These are phyloP conservation scores for Zostera marina DNA, from an alignment of 116 monocot genomes.

Conservation along the genomic window DNA sequence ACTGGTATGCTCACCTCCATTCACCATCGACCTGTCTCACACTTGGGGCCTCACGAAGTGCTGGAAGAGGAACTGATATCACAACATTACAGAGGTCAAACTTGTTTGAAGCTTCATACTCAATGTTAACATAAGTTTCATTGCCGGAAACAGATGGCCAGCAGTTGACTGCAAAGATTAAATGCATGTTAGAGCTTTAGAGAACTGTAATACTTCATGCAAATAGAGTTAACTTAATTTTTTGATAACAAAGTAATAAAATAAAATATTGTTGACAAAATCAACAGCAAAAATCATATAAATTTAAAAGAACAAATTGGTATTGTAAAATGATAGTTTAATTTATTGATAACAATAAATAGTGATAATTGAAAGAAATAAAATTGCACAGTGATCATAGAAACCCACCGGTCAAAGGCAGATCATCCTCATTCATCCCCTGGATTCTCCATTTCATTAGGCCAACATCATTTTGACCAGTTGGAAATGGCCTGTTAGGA, in stretches of 20 bases:
- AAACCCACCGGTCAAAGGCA: constrained; percentile 60
- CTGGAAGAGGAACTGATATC: constrained; percentile 83
- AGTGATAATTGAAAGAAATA: too few species aligned
- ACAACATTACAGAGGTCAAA: constrained; percentile 88
- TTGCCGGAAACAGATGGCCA: constrained; percentile 93
- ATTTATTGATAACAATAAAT: too few species aligned
- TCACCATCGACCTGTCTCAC: constrained; percentile 92
- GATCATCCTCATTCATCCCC: constrained; percentile 58
- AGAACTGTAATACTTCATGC: neutral
- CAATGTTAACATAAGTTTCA: constrained; percentile 93
- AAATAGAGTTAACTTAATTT: neutral
- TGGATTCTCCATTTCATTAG: constrained; percentile 98
- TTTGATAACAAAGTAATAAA: too few species aligned
- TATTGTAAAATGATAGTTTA: too few species aligned
- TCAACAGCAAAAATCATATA: too few species aligned
- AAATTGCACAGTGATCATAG: neutral
- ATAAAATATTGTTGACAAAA: too few species aligned
- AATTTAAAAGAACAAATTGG: too few species aligned
- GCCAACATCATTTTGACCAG: constrained; percentile 82
- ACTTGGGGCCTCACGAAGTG: constrained; percentile 66
- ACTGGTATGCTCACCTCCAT: constrained; percentile 48
- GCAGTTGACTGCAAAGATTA: constrained; percentile 58
- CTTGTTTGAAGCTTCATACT: constrained; percentile 76
- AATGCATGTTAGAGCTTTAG: neutral
- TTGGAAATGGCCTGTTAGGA: constrained; percentile 83